Conservation (phyloP, 2,329 filamentous ascomycete species). For the Thermoascus crustaceus region DNA sequence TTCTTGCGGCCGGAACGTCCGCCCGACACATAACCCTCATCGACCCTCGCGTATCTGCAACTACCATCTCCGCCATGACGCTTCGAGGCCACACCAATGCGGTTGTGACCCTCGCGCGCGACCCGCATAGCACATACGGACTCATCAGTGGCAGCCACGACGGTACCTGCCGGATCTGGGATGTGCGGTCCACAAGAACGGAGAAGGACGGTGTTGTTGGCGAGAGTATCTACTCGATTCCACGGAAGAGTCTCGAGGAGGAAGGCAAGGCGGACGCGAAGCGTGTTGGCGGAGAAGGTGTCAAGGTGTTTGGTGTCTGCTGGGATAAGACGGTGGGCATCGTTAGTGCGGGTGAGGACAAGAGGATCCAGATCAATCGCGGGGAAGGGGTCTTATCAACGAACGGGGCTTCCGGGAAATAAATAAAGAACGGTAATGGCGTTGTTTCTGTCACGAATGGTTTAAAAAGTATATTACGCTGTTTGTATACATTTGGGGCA, state of each 20-base stretch:
- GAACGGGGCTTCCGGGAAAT: conserved; percentile 8
- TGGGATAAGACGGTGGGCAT: conserved; percentile 87
- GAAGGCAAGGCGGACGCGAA: conserved; percentile 51
- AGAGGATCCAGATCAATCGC: conserved; percentile 83
- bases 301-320: conserved; percentile 79
- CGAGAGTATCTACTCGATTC: conserved; percentile 69
- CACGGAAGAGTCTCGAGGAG: conserved; percentile 62
- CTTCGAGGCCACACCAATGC: conserved; percentile 79
- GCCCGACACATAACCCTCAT: conserved; percentile 86
- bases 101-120: conserved; percentile 50
- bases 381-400: conserved; percentile 44
- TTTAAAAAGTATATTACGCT: too few species aligned
- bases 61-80: conserved; percentile 76
- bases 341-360: conserved; percentile 87
- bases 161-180: conserved; percentile 89
- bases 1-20: conserved; percentile 68
- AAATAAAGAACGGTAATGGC: conserved; percentile 14
- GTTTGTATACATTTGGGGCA: too few species aligned
- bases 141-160: conserved; percentile 86
- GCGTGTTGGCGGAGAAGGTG: conserved; percentile 65
- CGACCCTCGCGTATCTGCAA: conserved; percentile 73
- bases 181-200: conserved; percentile 63
- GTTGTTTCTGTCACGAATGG: conserved; percentile 2
- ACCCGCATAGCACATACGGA: conserved; percentile 65
- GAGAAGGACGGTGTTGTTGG: conserved; percentile 52